Evolutionary conservation across 2,329 filamentous ascomycete species (phyloP), one percentile per base, ranked within the genome.

Genomic region (Ophiocordyceps camponoti-saundersi): DNA sequence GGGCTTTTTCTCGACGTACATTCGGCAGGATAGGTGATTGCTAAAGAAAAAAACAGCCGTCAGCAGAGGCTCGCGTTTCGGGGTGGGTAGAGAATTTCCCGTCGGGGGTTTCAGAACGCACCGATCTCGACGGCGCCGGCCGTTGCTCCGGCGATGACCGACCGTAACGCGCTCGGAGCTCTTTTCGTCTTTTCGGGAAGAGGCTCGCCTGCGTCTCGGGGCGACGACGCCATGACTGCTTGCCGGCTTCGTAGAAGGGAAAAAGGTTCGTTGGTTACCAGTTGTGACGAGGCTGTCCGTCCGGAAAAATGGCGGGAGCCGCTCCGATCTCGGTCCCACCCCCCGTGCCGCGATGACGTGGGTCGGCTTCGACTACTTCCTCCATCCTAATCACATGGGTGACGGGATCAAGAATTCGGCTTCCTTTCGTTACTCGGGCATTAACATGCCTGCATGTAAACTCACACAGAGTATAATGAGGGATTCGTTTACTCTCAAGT

Each of bases 71-170:
- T 51, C 61, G 60, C 55, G n/a, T 21, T 7, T 36, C 3, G 18
- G 12, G 7, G 3, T 42, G 18, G 12, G 11, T 26, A 18, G 6
- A 12, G 18, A 15, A 34, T 10, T 18, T 39, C 36, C 36, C 16
- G 36, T 18, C 39, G 22, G 39, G 44, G 39, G 29, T 18, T 32
- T 46, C 45, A 21, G 29, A 23, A 56, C 67, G 55, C 70, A 89
- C 85, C 79, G 63, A 96, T 96, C 68, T 98, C 90, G 53, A 96
- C 77, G 47, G 89, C 92, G 58, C 92, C 92, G 47, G 90, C 92
- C n/a, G 84, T 85, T 48, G 87, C 86, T 52, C 92, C 92, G 48
- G 92, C 92, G 56, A 96, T 72, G 56, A 96, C 85, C 49, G 88
- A 95, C 55, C 92, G 85, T 61, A 95, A 65, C 44, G 85, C 77